Percentiles rank a stretch among this genome's conserved stretches.
phyloP scores from a whole-genome alignment of 768 basidiomycete genomes.

The Leucosporidium creatinivorum region DNA sequence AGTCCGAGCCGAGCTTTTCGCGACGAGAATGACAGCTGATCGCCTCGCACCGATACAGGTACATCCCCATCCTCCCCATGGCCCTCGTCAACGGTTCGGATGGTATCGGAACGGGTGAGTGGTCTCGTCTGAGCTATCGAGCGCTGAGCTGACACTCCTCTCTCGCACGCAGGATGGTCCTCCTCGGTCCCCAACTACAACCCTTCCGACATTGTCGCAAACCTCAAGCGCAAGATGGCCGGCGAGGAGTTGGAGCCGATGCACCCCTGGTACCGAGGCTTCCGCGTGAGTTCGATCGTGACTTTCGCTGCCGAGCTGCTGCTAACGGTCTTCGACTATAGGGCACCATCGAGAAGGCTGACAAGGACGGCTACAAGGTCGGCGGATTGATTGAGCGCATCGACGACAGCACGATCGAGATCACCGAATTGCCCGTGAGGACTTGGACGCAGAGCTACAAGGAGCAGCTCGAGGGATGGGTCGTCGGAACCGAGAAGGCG shows the following conservation, averaged over 20 bases:
- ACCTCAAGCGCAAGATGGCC: conserved; percentile 76
- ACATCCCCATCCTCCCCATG: conserved; percentile 80
- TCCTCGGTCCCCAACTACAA: conserved; percentile 88
- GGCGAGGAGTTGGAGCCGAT: conserved; percentile 76
- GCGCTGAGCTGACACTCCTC: background rate
- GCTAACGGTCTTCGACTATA: too few species aligned
- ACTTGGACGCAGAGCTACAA: conserved; percentile 93
- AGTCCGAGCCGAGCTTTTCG: background rate
- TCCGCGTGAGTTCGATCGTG: conserved; percentile 48
- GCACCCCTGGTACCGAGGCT: conserved; percentile 97
- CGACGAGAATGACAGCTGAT: background rate
- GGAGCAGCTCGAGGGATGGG: conserved; percentile 80
- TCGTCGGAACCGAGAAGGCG: conserved; percentile 64
- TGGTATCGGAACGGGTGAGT: conserved; percentile 88
- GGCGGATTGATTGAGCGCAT: conserved; percentile 65
- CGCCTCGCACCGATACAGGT: conserved; percentile 40
- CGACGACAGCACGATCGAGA: conserved; percentile 82
- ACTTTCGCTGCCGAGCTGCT: too few species aligned
- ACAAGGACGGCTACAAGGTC: conserved; percentile 66
- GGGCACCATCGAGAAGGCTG: conserved; percentile 70
- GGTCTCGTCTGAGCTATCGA: background rate
- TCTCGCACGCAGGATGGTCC: conserved; percentile 68
- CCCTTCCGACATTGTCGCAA: conserved; percentile 78
- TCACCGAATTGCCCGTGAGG: conserved; percentile 90
- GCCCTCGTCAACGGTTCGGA: conserved; percentile 89